Base-by-base conservation (phyloP, 1,139 yeast genomes). In the Sugiyamaella japonica region DNA sequence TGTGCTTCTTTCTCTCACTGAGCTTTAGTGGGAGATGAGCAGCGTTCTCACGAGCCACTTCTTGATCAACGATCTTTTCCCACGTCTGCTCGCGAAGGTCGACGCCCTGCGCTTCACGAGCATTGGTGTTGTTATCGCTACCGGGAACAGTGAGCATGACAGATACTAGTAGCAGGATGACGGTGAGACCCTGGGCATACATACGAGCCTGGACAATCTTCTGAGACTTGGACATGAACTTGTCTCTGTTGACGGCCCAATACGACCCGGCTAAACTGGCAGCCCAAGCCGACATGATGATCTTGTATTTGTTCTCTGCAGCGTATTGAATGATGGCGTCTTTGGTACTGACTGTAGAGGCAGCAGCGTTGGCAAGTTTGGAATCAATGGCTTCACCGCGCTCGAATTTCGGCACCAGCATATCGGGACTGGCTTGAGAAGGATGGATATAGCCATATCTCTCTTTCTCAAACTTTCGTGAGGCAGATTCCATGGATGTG, bases 181-280 rank as follows among this genome's bases (percentile, higher is more conserved):
- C 77, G 63, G 74, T 80, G 56, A 88, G 74, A 59, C 87, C 90
- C 72, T 89, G 97, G 7, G 97, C 97, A 69, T 89, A 89, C 85
- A 89, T 89, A 80, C 97, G 85, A 29, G 97, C 96, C 70, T 88
- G 95, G 31, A 89, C 96, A 39, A 89, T 82, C 72, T 89, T 90
- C 73, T 90, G 97, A 4, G 96, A 76, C 56, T 80, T 81, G 55
- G 90, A 81, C 85, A 89, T 79, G 70, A 83, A 77, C 63, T 83
- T 85, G 71, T 89, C 96, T 63, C 79, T 81, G 75, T 88, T 85
- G 51, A 89, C 89, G 50, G 76, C 66, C 56, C 76, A 81, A 89
- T 95, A 89, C 2, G 96, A 85, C 1, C 95, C 96, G 62, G 80
- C 89, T 76, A 90, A 73, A 7, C 95, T 84, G 28, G 83, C 89